Percentiles rank a stretch among this genome's conserved stretches.
Evolutionary conservation across 495 filamentous ascomycete genomes (phyloP).

Genomic region (Achaetomiella virescens): DNA sequence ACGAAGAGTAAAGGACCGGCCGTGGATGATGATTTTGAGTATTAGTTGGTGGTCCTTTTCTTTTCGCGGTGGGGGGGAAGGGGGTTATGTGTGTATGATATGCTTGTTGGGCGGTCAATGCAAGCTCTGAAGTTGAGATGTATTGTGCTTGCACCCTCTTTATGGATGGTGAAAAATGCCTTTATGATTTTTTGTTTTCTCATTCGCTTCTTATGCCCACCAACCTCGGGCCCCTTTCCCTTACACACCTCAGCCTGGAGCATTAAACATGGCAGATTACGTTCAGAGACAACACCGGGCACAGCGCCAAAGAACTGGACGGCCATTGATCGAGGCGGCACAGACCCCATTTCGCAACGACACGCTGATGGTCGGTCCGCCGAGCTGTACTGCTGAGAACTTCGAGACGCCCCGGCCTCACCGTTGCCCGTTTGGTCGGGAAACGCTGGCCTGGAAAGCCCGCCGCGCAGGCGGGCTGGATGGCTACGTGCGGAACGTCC

Average conservation of each 20-base stretch:
- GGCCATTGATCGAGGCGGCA: background rate
- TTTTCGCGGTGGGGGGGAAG: background rate
- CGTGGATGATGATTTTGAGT: conserved; percentile 98
- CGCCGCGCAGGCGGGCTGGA: background rate
- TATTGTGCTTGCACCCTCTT: no score
- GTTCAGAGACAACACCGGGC: background rate
- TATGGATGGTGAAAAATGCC: no score
- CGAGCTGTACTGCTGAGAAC: background rate
- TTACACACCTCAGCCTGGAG: no score
- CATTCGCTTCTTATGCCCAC: no score
- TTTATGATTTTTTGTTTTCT: no score
- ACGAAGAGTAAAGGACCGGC: conserved; percentile 65
- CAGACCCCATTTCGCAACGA: conserved; percentile 5
- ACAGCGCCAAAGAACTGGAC: background rate
- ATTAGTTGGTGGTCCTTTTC: conserved; percentile 42
- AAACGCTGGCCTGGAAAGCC: background rate
- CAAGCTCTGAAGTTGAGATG: no score
- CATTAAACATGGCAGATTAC: background rate
- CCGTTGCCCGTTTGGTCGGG: background rate
- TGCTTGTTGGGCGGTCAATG: background rate
- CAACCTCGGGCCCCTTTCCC: no score
- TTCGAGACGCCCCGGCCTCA: background rate
- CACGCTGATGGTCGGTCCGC: conserved; percentile 1
- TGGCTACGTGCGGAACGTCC: conserved; percentile 2
- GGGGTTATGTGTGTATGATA: background rate